Evolutionary conservation across 139 green algal genomes (phyloP).

Genomic region (Chlorella sp.): DNA sequence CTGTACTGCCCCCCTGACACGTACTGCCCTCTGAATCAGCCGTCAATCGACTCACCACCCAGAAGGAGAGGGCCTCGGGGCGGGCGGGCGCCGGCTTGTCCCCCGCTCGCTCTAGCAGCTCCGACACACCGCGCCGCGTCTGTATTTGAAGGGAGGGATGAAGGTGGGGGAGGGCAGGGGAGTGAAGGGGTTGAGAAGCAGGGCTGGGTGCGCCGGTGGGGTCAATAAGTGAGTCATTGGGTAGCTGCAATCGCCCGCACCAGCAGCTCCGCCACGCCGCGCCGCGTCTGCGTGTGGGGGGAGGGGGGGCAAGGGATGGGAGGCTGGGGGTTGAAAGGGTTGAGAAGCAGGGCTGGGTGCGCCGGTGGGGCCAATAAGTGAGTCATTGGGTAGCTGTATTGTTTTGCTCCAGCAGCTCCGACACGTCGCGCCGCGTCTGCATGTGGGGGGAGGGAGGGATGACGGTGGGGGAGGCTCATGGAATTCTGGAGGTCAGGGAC

Average conservation of each 20-base stretch:
- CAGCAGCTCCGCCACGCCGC: neutral
- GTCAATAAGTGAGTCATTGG: too few relatives aligned
- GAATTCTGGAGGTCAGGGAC: too few relatives aligned
- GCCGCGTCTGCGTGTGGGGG: neutral
- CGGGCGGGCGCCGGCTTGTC: slow-evolving; percentile 43
- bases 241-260: too few relatives aligned
- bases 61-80: slow-evolving; percentile 62
- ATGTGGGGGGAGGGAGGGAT: neutral
- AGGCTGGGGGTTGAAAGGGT: neutral
- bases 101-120: slow-evolving; percentile 50
- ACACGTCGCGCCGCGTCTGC: neutral
- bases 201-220: too few relatives aligned
- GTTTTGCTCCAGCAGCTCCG: neutral
- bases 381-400: too few relatives aligned
- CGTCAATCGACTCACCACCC: slow-evolving; percentile 46
- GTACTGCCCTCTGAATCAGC: too few relatives aligned
- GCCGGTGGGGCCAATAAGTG: too few relatives aligned
- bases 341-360: too few relatives aligned
- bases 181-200: too few relatives aligned
- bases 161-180: neutral
- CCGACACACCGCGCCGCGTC: slow-evolving; percentile 28
- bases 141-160: neutral
- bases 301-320: neutral
- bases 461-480: neutral
- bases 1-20: too few relatives aligned